phyloP scores from a whole-genome alignment of 2,329 filamentous ascomycete genomes.

The Plenodomus lindquistii region DNA sequence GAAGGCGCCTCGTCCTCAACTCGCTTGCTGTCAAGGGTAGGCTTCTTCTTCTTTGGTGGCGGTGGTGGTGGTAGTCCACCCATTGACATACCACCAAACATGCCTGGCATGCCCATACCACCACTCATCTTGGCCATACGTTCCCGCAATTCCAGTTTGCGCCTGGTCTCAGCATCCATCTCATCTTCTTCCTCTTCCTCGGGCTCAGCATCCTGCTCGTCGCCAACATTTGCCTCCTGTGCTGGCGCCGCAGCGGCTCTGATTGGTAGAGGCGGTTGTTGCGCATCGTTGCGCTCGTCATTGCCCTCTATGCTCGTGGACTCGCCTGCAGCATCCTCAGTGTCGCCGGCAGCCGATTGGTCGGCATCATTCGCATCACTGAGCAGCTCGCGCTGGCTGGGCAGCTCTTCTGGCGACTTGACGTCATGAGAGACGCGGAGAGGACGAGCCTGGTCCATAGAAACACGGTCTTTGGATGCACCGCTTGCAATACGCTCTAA shows the following conservation, averaged over 20 bases:
- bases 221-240: conserved; percentile 51
- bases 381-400: conserved; percentile 55
- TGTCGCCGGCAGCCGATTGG: conserved; percentile 65
- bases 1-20: conserved; percentile 40
- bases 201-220: conserved; percentile 55
- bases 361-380: conserved; percentile 69
- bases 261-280: conserved; percentile 17
- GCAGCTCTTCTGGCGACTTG: conserved; percentile 44
- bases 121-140: conserved; percentile 99
- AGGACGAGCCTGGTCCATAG: conserved; percentile 46
- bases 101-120: conserved; percentile 93
- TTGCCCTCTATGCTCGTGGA: conserved; percentile 75
- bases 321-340: conserved; percentile 63
- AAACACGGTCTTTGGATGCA: conserved; percentile 42
- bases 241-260: conserved; percentile 47
- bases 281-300: conserved; percentile 58
- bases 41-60: conserved; percentile 51
- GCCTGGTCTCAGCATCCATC: conserved; percentile 81
- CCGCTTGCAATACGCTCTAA: conserved; percentile 43
- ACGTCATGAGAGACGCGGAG: conserved; percentile 45
- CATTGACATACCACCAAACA: conserved; percentile 76
- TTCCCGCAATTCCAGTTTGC: conserved; percentile 85
- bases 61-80: conserved; percentile 46
- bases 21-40: conserved; percentile 44
- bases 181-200: conserved; percentile 73